These are phyloP conservation scores for Salvia sclarea DNA, from an alignment of 305 asterid genomes.

Conservation along the genomic window DNA sequence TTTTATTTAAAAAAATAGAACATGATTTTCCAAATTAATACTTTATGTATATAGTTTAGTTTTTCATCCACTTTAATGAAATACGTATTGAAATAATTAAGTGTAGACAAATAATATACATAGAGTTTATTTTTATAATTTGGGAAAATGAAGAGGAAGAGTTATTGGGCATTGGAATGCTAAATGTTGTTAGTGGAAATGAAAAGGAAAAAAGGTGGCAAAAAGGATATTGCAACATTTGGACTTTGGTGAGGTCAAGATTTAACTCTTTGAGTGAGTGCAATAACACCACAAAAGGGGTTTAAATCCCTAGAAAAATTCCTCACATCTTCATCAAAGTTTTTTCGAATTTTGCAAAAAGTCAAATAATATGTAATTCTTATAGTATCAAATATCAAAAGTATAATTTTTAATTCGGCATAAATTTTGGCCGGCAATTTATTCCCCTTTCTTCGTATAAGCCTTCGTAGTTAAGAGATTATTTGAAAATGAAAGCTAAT, in stretches of 20 bases:
- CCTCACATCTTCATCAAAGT: background rate
- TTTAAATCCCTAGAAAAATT: conserved; percentile 23
- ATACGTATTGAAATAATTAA: background rate
- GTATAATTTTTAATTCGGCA: background rate
- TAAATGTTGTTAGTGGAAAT: conserved; percentile 33
- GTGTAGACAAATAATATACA: too few species aligned
- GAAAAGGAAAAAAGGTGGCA: conserved; percentile 35
- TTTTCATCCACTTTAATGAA: background rate
- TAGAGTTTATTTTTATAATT: background rate
- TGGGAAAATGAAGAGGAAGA: conserved; percentile 26
- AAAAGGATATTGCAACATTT: conserved; percentile 33
- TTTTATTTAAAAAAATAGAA: too few species aligned
- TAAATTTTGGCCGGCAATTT: background rate
- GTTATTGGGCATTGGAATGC: conserved; percentile 19
- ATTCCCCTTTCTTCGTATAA: too few species aligned
- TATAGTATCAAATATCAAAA: background rate
- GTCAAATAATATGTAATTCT: background rate
- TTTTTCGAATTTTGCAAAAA: background rate
- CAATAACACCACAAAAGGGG: conserved; percentile 32
- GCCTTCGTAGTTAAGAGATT: too few species aligned
- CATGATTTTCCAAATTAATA: too few species aligned
- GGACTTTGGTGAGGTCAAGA: conserved; percentile 61
- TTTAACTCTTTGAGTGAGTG: conserved; percentile 48
- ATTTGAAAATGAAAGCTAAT: too few species aligned
- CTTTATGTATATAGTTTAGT: too few species aligned